Evolutionary conservation across 2,329 filamentous ascomycete genomes (phyloP).

Genomic region (Geoglossum cookeanum): DNA sequence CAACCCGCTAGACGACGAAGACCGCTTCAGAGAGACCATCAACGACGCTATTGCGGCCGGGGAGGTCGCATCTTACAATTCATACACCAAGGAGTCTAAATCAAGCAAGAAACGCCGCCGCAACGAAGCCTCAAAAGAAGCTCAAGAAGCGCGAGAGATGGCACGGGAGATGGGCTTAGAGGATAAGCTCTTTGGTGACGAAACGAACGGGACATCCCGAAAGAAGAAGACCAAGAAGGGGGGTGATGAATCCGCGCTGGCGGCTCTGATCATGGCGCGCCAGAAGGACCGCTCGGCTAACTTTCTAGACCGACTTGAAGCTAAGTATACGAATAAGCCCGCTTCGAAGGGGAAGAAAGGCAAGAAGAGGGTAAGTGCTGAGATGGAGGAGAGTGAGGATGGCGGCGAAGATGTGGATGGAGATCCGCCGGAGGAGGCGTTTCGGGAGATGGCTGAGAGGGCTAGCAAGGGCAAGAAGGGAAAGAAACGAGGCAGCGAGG

Average conservation of each 20-base stretch:
- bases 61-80: conserved; percentile 44
- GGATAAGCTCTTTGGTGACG: conserved; percentile 43
- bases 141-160: conserved; percentile 51
- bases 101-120: conserved; percentile 39
- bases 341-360: neutral
- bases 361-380: conserved; percentile 12
- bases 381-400: neutral
- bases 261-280: conserved; percentile 55
- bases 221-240: conserved; percentile 27
- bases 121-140: conserved; percentile 46
- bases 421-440: neutral
- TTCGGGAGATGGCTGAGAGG: neutral
- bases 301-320: conserved; percentile 57
- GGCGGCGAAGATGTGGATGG: neutral
- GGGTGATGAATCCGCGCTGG: conserved; percentile 30
- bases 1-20: conserved; percentile 65
- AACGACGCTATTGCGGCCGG: conserved; percentile 55
- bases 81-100: conserved; percentile 57
- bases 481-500: neutral
- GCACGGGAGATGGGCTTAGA: conserved; percentile 58
- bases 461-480: neutral
- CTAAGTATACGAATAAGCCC: conserved; percentile 40
- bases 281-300: conserved; percentile 41
- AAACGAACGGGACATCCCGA: conserved; percentile 15
- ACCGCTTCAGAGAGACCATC: conserved; percentile 63